A percentile compares a stretch with the other conserved stretches of the same genome.
These are phyloP conservation scores for Penicillium pancosmium DNA, from an alignment of 495 filamentous ascomycete genomes.

Conservation along the genomic window DNA sequence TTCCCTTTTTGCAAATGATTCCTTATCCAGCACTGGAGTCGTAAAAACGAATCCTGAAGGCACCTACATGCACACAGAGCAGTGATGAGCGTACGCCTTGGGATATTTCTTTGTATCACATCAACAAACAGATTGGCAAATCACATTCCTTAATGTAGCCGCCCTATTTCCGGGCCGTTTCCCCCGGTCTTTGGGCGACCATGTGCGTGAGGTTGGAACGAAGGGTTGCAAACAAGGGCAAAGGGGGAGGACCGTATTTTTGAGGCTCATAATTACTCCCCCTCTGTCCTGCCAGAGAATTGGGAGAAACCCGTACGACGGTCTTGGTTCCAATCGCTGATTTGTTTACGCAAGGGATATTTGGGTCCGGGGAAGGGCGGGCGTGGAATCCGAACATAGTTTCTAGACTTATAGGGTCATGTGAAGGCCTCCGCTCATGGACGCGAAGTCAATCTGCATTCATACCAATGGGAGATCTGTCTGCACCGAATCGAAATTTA, in stretches of 20 bases:
- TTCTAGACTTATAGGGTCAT: conserved; percentile 26
- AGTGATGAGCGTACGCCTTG: neutral
- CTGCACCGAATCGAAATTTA: neutral
- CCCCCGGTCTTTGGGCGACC: conserved; percentile 15
- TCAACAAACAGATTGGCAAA: conserved; percentile 15
- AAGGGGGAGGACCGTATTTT: conserved; percentile 3
- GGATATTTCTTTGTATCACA: conserved; percentile 20
- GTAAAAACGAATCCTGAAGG: neutral
- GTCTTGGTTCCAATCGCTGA: conserved; percentile 14
- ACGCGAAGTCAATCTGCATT: conserved; percentile 19
- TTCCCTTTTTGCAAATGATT: neutral
- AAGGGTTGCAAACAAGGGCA: conserved; percentile 3
- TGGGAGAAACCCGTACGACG: neutral
- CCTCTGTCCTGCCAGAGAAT: neutral
- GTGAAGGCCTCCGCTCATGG: conserved; percentile 17
- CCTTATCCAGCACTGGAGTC: neutral
- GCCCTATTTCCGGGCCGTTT: conserved; percentile 23
- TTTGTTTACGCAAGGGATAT: conserved; percentile 28
- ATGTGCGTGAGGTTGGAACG: conserved; percentile 7
- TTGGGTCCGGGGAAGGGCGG: conserved; percentile 21
- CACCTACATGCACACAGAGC: neutral
- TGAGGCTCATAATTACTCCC: conserved; percentile 6
- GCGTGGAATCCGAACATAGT: conserved; percentile 22
- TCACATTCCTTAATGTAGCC: conserved; percentile 21
- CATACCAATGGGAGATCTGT: conserved; percentile 9